A percentile compares a stretch with the other conserved stretches of the same genome.
phyloP scores from a whole-genome alignment of 2,329 filamentous ascomycete genomes.

The Sporothrix euskadiensis region DNA sequence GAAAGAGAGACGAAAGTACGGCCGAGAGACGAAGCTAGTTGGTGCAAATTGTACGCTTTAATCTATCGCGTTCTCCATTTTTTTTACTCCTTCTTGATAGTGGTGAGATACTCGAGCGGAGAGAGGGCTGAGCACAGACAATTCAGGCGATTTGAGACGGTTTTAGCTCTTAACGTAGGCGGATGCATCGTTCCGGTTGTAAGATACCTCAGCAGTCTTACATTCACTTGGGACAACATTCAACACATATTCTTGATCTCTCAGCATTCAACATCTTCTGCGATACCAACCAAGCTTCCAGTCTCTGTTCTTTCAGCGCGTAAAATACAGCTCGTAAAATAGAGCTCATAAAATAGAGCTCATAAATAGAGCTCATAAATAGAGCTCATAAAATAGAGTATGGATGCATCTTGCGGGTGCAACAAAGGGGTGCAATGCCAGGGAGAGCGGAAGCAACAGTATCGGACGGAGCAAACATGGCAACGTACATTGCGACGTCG shows the following conservation, averaged over 20 bases:
- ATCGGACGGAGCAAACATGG: neutral
- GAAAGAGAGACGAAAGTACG: neutral
- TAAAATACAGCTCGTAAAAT: neutral
- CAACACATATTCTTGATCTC: neutral
- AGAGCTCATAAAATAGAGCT: too few relatives aligned
- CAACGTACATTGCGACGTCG: neutral
- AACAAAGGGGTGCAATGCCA: neutral
- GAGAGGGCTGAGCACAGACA: neutral
- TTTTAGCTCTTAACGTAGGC: neutral
- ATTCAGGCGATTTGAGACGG: neutral
- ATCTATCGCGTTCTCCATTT: neutral
- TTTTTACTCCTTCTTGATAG: neutral
- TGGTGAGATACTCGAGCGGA: neutral
- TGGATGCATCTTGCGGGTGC: slow-evolving; percentile 5
- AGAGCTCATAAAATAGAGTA: neutral
- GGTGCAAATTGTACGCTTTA: neutral
- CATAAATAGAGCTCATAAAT: too few relatives aligned
- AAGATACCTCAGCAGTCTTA: neutral
- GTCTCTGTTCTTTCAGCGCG: neutral
- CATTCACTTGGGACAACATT: neutral
- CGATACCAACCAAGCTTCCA: neutral
- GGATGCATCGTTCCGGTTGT: neutral
- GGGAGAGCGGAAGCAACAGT: neutral
- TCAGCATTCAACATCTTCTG: neutral
- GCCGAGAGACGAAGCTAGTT: neutral